Conservation (phyloP, 192 early-diverging fungal genomes). For the Umbelopsis ramanniana region DNA sequence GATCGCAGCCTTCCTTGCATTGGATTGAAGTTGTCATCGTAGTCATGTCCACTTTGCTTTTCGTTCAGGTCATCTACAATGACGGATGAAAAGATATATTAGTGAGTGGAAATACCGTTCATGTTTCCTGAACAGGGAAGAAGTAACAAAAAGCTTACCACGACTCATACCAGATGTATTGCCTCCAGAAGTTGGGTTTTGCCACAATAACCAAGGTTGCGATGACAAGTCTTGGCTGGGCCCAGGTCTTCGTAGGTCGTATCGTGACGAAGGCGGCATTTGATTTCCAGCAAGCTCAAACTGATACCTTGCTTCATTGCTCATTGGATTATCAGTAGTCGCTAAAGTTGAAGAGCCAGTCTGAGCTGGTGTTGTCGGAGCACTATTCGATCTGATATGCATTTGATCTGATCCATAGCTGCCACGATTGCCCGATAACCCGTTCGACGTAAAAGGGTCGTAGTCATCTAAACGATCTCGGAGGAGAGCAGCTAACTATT, state of each 20-base stretch:
- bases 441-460: constrained; percentile 10
- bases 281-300: neutral
- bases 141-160: neutral
- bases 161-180: neutral
- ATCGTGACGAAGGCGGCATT: neutral
- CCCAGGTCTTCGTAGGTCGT: neutral
- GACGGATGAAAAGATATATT: neutral
- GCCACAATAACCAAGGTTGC: constrained; percentile 4
- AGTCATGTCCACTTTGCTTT: neutral
- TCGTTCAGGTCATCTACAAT: constrained; percentile 2
- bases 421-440: neutral
- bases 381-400: constrained; percentile 20
- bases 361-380: constrained; percentile 6
- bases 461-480: constrained; percentile 22
- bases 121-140: too few species aligned
- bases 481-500: constrained; percentile 1
- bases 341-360: neutral
- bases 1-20: neutral
- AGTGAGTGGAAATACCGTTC: too few species aligned
- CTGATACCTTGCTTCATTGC: neutral
- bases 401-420: constrained; percentile 5
- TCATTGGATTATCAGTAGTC: neutral
- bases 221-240: neutral
- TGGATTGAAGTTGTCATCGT: constrained; percentile 3
- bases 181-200: neutral